These are phyloP conservation scores for Rasamsonia emersonii DNA, from an alignment of 2,329 filamentous ascomycete genomes.

Conservation along the genomic window DNA sequence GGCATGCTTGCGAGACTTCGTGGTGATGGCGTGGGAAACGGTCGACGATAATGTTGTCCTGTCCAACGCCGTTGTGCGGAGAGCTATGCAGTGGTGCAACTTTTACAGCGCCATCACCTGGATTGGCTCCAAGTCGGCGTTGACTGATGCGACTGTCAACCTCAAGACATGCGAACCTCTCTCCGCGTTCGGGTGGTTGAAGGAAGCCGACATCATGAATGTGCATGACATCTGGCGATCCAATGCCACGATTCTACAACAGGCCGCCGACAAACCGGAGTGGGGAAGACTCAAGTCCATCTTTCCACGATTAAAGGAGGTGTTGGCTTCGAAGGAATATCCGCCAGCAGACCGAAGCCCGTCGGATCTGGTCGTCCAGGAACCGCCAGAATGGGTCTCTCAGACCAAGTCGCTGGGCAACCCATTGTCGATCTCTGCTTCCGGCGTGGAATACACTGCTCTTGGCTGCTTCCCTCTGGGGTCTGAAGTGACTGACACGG, in stretches of 20 bases:
- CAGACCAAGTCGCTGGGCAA: constrained; percentile 24
- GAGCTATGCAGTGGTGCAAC: constrained; percentile 38
- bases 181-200: constrained; percentile 40
- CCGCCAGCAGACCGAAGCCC: constrained; percentile 6
- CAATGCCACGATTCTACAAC: constrained; percentile 18
- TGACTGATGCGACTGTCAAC: constrained; percentile 27
- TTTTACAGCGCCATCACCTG: constrained; percentile 40
- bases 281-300: constrained; percentile 20
- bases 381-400: constrained; percentile 25
- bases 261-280: constrained; percentile 11
- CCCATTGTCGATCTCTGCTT: constrained; percentile 30
- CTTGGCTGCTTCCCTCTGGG: constrained; percentile 43
- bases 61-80: constrained; percentile 34
- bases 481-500: constrained; percentile 29
- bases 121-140: constrained; percentile 32
- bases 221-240: constrained; percentile 35
- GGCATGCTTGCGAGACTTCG: constrained; percentile 35
- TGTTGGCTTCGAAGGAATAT: constrained; percentile 19
- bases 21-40: constrained; percentile 39
- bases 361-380: constrained; percentile 12
- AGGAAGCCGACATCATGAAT: constrained; percentile 37
- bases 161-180: constrained; percentile 29
- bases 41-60: constrained; percentile 29
- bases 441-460: constrained; percentile 28
- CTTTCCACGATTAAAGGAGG: constrained; percentile 18